phyloP scores from a whole-genome alignment of 2,329 filamentous ascomycete genomes.

The Neoascochyta sp. region DNA sequence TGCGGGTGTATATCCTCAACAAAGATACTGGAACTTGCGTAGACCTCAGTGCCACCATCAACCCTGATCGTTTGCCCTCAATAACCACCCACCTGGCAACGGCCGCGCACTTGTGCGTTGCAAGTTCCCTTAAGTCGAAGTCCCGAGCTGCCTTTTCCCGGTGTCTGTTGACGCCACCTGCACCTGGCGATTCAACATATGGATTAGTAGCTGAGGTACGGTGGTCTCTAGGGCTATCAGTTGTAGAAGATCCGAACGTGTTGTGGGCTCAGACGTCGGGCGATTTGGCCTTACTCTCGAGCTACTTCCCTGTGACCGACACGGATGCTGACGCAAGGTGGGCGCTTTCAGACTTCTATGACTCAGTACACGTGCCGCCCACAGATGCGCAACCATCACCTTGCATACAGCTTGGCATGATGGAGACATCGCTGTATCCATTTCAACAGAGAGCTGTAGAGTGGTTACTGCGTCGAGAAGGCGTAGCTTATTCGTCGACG shows the following conservation, averaged over 20 bases:
- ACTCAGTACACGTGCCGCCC: conserved; percentile 62
- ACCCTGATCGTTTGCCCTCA: conserved; percentile 12
- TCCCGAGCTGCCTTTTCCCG: conserved; percentile 25
- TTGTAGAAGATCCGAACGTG: conserved; percentile 19
- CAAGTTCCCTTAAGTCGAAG: too few relatives aligned
- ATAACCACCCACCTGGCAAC: conserved; percentile 21
- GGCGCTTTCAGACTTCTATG: conserved; percentile 62
- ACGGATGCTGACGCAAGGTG: conserved; percentile 31
- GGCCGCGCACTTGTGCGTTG: too few relatives aligned
- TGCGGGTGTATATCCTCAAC: conserved; percentile 19
- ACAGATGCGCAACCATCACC: conserved; percentile 33
- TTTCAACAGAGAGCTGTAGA: conserved; percentile 68
- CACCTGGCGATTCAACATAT: conserved; percentile 4
- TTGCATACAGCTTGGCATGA: conserved; percentile 25
- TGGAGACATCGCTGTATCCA: conserved; percentile 56
- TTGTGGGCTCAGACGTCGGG: conserved; percentile 15
- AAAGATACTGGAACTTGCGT: conserved; percentile 9
- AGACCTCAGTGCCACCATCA: conserved; percentile 18
- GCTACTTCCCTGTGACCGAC: conserved; percentile 17
- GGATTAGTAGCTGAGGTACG: conserved; percentile 26
- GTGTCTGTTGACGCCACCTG: conserved; percentile 15
- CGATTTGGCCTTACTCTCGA: conserved; percentile 25
- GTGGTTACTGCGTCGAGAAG: conserved; percentile 68
- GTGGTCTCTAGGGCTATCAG: conserved; percentile 27
- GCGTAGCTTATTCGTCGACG: conserved; percentile 46